Evolutionary conservation across 352 stramenopile species (phyloP).

Genomic region (Phytophthora europaea): DNA sequence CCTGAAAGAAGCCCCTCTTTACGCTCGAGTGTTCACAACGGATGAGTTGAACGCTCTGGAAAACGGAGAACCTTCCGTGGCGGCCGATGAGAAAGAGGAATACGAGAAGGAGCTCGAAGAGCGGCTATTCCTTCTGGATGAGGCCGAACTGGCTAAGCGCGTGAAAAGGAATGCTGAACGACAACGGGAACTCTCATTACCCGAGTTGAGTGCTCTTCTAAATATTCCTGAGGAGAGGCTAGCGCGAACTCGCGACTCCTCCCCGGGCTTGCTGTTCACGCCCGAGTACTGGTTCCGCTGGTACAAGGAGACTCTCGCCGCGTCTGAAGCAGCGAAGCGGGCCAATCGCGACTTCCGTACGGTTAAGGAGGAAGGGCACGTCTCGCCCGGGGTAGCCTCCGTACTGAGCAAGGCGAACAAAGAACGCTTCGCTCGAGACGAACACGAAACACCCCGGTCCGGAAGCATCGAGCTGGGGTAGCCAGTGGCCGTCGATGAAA

Average conservation of each 20-base stretch:
- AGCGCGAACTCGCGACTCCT: background rate
- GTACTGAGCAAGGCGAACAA: too few species aligned
- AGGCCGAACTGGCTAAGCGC: background rate
- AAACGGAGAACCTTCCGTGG: background rate
- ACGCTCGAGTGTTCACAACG: background rate
- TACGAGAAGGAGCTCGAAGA: constrained; percentile 12
- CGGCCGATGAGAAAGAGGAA: background rate
- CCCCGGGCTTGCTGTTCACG: background rate
- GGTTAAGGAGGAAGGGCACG: too few species aligned
- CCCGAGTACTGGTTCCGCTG: constrained; percentile 8
- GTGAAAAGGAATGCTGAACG: background rate
- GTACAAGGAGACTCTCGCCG: constrained; percentile 3
- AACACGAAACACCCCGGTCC: too few species aligned
- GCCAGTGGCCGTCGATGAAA: too few species aligned
- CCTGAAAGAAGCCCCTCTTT: too few species aligned
- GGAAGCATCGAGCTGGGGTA: too few species aligned
- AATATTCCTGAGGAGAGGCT: background rate
- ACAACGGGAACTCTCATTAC: background rate
- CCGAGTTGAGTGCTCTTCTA: background rate
- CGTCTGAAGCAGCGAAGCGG: background rate
- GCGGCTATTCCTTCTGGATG: background rate
- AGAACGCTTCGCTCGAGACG: too few species aligned
- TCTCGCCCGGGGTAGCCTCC: too few species aligned
- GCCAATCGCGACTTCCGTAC: constrained; percentile 1
- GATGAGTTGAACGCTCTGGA: background rate